Percentiles rank a stretch among this genome's conserved stretches.
phyloP scores from a whole-genome alignment of 2,329 filamentous ascomycete genomes.

The Diaporthe eres region DNA sequence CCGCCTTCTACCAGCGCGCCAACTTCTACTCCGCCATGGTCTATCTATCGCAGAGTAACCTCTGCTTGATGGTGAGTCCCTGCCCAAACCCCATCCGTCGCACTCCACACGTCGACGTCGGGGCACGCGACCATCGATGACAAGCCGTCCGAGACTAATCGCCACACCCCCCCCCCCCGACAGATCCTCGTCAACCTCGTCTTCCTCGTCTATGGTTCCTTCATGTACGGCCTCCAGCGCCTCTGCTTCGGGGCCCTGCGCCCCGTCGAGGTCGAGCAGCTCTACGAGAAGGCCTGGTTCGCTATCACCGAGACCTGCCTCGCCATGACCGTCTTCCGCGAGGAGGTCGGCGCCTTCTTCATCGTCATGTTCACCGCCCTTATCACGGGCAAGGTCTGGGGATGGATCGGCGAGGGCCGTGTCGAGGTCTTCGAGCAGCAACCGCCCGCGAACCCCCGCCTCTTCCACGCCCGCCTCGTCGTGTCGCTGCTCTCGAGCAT shows the following conservation, averaged over 20 bases:
- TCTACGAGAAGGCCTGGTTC: conserved; percentile 98
- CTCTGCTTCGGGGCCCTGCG: conserved; percentile 92
- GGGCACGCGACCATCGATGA: conserved; percentile 20
- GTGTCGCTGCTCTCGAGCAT: conserved; percentile 85
- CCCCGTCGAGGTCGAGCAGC: conserved; percentile 94
- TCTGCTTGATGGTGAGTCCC: conserved; percentile 85
- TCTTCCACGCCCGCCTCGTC: conserved; percentile 89
- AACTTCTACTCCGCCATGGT: conserved; percentile 99
- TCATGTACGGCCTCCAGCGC: conserved; percentile 90
- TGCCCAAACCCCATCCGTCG: conserved; percentile 6
- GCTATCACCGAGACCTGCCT: conserved; percentile 96
- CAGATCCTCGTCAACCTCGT: conserved; percentile 93
- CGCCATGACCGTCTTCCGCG: conserved; percentile 98
- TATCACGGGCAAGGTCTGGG: conserved; percentile 96
- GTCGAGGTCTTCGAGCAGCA: conserved; percentile 97
- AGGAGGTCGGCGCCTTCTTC: conserved; percentile 95
- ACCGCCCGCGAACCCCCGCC: conserved; percentile 86
- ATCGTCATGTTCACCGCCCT: conserved; percentile 96
- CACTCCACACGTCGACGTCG: not conserved
- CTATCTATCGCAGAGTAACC: conserved; percentile 95
- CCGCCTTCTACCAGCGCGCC: conserved; percentile 92
- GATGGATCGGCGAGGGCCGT: conserved; percentile 96
- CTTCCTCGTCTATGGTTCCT: conserved; percentile 82
- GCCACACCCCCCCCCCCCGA: not conserved
- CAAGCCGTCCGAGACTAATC: not conserved